These are phyloP conservation scores for Solanum clarkiae DNA, from an alignment of 257 asterid species.

Conservation along the genomic window DNA sequence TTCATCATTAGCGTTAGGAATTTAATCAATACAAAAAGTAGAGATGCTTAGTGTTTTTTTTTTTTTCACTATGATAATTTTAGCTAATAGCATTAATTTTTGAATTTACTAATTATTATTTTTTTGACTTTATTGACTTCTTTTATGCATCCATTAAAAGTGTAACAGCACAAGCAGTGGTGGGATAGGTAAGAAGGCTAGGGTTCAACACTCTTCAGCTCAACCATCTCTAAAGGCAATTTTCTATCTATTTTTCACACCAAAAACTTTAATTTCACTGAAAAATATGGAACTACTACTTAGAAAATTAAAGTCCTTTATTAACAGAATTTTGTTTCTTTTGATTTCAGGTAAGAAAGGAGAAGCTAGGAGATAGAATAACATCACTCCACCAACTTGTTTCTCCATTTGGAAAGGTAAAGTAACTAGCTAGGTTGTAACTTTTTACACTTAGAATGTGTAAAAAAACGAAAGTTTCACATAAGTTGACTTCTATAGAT, in stretches of 20 bases:
- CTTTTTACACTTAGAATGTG: background rate
- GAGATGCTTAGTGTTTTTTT: background rate
- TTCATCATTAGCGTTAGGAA: background rate
- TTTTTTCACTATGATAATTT: background rate
- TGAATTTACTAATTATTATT: background rate
- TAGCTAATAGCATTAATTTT: background rate
- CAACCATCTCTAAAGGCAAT: conserved; percentile 79
- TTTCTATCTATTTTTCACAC: background rate
- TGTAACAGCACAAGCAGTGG: conserved; percentile 52
- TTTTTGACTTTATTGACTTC: background rate
- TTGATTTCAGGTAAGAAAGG: conserved; percentile 63
- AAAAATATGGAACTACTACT: background rate
- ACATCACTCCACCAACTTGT: conserved; percentile 91
- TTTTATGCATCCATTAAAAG: conserved; percentile 22
- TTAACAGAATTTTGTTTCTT: background rate
- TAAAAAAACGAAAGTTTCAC: no score
- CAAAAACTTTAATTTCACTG: background rate
- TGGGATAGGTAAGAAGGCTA: conserved; percentile 79
- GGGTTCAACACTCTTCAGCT: conserved; percentile 72
- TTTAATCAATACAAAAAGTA: background rate
- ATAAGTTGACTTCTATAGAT: background rate
- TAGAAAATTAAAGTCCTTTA: background rate
- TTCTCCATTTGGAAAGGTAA: conserved; percentile 99
- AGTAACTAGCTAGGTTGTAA: background rate
- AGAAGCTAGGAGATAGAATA: conserved; percentile 86